Evolutionary conservation across 163 green algal genomes (phyloP).

Genomic region (Scenedesmus sp.): DNA sequence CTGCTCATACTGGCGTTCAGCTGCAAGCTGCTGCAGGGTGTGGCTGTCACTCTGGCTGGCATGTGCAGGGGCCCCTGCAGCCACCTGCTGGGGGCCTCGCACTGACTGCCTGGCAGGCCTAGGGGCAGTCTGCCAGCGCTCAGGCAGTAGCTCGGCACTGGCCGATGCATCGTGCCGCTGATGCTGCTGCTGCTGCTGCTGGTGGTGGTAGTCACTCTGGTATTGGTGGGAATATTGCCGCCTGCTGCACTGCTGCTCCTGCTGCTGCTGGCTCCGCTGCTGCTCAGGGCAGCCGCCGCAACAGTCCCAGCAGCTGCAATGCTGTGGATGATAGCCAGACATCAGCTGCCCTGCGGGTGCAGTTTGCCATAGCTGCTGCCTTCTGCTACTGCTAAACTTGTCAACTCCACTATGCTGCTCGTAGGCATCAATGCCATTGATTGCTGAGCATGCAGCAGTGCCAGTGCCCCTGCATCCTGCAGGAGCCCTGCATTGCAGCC

Average conservation of each 20-base stretch:
- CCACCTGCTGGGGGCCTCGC: not conserved
- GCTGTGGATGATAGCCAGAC: not conserved
- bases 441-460: not conserved
- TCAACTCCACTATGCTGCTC: not conserved
- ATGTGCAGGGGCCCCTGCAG: not conserved
- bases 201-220: not conserved
- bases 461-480: not conserved
- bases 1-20: not conserved
- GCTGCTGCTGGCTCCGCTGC: not conserved
- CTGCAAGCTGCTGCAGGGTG: not conserved
- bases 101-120: not conserved
- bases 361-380: not conserved
- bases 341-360: not conserved
- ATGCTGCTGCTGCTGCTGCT: too few relatives aligned
- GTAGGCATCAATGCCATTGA: not conserved
- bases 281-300: not conserved
- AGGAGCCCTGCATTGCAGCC: not conserved
- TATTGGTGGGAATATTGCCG: too few relatives aligned
- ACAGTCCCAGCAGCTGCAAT: not conserved
- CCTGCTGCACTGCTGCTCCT: not conserved
- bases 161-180: too few relatives aligned
- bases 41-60: not conserved
- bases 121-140: not conserved
- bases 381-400: not conserved
- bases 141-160: not conserved